These are phyloP conservation scores for Henckelia pumila DNA, from an alignment of 257 asterid species.

Conservation along the genomic window DNA sequence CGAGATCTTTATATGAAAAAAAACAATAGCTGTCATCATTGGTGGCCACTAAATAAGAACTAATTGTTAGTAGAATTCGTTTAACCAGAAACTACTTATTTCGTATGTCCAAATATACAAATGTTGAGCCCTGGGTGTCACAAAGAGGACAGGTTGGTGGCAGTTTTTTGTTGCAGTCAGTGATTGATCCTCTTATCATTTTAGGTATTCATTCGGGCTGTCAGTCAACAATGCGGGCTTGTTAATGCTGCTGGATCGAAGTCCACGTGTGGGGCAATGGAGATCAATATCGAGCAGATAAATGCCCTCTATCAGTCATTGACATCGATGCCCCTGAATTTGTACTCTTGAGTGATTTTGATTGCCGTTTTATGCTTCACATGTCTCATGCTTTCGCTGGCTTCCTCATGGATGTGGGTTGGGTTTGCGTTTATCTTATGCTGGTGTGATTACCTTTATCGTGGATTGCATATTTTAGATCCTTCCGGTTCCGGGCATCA, in stretches of 20 bases:
- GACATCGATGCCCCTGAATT: slow-evolving; percentile 19
- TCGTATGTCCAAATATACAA: too few relatives aligned
- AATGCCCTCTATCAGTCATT: background rate
- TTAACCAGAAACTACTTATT: too few relatives aligned
- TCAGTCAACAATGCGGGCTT: slow-evolving; percentile 24
- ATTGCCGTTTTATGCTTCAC: slow-evolving; percentile 1
- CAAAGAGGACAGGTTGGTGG: too few relatives aligned
- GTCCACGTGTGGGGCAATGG: slow-evolving; percentile 32
- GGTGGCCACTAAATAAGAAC: too few relatives aligned
- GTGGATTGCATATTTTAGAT: slow-evolving; percentile 19
- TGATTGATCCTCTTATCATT: background rate
- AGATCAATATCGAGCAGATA: slow-evolving; percentile 24
- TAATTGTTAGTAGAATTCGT: too few relatives aligned
- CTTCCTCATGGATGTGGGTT: slow-evolving; percentile 32
- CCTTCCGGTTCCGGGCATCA: slow-evolving; percentile 2
- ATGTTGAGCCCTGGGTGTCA: too few relatives aligned
- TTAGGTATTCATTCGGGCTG: slow-evolving; percentile 30
- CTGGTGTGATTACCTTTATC: slow-evolving; percentile 10
- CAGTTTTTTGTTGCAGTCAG: too few relatives aligned
- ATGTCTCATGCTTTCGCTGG: slow-evolving; percentile 11
- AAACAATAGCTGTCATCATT: too few relatives aligned
- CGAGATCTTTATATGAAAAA: too few relatives aligned
- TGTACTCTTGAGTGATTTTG: slow-evolving; percentile 16
- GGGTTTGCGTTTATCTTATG: slow-evolving; percentile 30
- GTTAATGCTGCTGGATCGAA: slow-evolving; percentile 30